These are phyloP conservation scores for Dioscorea alata DNA, from an alignment of 106 monocot genomes.

Conservation along the genomic window DNA sequence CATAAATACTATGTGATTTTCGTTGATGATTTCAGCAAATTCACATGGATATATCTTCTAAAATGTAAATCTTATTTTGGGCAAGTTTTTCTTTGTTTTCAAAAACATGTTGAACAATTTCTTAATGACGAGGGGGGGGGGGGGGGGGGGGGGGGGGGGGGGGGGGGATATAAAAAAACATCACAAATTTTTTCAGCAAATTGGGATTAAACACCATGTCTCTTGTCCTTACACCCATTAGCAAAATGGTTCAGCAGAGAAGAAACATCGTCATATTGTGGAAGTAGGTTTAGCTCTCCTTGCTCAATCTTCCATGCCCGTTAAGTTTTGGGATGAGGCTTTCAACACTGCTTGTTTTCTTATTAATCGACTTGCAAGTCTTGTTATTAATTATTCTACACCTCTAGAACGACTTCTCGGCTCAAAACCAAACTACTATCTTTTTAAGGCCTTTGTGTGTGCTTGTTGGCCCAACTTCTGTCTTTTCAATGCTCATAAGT, in stretches of 20 bases:
- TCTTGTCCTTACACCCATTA: neutral
- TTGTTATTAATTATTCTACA: neutral
- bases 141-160: no score
- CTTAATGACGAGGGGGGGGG: neutral
- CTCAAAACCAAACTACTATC: neutral
- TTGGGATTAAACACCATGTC: neutral
- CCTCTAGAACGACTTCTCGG: neutral
- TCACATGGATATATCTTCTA: neutral
- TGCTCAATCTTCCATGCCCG: neutral
- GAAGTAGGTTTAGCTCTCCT: neutral
- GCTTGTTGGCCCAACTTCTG: neutral
- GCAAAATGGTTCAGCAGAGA: neutral
- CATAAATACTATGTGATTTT: neutral
- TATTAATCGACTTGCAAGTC: neutral
- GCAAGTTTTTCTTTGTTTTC: neutral
- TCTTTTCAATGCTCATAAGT: neutral
- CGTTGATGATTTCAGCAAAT: neutral
- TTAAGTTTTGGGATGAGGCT: neutral
- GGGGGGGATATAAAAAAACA: no score
- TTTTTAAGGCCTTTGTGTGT: conserved; percentile 7
- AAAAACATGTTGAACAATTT: neutral
- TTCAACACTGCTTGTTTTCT: neutral
- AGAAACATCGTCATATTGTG: neutral
- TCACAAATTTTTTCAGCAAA: neutral
- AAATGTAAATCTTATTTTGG: neutral